Percentiles rank a stretch among this genome's conserved stretches.
phyloP scores from a whole-genome alignment of 2,329 filamentous ascomycete species.

The Biscogniauxia mediterranea region DNA sequence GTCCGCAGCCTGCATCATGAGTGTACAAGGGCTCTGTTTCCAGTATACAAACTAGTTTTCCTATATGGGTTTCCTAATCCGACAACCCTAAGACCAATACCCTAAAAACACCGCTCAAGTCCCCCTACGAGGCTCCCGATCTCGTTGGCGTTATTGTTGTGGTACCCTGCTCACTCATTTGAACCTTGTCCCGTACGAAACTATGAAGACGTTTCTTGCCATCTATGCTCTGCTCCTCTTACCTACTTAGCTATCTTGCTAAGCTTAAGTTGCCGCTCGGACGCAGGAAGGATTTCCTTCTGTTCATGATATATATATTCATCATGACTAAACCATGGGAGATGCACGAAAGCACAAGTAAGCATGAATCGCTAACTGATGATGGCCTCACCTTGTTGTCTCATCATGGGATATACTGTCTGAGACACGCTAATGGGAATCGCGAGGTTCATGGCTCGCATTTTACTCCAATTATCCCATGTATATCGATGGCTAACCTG shows the following conservation, averaged over 20 bases:
- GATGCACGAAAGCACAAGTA: conserved; percentile 19
- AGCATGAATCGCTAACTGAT: neutral
- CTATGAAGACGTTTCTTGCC: neutral
- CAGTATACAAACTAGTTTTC: neutral
- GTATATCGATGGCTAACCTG: neutral
- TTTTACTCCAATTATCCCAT: neutral
- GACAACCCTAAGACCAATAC: neutral
- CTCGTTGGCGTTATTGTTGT: neutral
- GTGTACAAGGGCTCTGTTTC: neutral
- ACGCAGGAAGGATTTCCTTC: neutral
- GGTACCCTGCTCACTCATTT: neutral
- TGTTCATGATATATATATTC: neutral
- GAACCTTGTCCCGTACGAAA: neutral
- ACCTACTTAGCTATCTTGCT: neutral
- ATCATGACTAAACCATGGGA: conserved; percentile 29
- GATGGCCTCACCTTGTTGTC: neutral
- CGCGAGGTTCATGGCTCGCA: neutral
- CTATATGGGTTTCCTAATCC: neutral
- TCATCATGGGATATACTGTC: neutral
- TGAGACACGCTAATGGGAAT: neutral
- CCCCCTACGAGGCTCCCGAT: neutral
- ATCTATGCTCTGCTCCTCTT: neutral
- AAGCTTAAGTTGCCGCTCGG: neutral
- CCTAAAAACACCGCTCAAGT: neutral
- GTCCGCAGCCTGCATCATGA: neutral